phyloP scores from a whole-genome alignment of 345 rosid species.

The Kandelia obovata region DNA sequence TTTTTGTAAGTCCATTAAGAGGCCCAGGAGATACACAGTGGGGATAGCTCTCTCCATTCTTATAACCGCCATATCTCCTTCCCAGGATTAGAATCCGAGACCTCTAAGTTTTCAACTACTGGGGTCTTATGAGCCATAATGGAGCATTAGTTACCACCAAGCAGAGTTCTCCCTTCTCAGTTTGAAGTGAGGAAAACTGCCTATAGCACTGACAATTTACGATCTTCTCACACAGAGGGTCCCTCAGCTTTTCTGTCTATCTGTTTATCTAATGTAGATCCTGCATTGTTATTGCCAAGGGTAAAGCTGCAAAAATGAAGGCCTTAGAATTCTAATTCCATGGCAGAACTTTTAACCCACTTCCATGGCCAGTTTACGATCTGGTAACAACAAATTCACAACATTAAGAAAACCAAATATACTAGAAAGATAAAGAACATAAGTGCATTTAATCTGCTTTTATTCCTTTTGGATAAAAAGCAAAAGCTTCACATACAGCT shows the following conservation, averaged over 20 bases:
- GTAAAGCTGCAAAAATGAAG: background rate
- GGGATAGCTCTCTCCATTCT: no score
- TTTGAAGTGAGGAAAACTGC: background rate
- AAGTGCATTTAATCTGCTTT: background rate
- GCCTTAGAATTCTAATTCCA: background rate
- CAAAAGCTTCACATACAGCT: background rate
- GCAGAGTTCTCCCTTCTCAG: background rate
- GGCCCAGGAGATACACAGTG: no score
- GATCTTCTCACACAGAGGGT: background rate
- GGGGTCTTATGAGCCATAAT: background rate
- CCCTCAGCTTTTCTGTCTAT: background rate
- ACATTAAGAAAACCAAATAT: background rate
- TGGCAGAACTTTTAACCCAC: background rate
- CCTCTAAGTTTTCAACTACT: no score
- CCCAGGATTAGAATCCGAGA: no score
- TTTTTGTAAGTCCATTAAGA: no score
- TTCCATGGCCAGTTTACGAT: background rate
- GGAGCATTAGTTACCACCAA: background rate
- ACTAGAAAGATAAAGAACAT: conserved; percentile 2
- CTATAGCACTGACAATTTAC: background rate
- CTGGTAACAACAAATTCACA: background rate
- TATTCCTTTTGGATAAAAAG: background rate
- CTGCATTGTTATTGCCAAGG: no score
- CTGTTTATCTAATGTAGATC: background rate
- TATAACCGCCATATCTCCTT: no score